These are phyloP conservation scores for Crassisporium funariophilum DNA, from an alignment of 768 basidiomycete genomes.

Conservation along the genomic window DNA sequence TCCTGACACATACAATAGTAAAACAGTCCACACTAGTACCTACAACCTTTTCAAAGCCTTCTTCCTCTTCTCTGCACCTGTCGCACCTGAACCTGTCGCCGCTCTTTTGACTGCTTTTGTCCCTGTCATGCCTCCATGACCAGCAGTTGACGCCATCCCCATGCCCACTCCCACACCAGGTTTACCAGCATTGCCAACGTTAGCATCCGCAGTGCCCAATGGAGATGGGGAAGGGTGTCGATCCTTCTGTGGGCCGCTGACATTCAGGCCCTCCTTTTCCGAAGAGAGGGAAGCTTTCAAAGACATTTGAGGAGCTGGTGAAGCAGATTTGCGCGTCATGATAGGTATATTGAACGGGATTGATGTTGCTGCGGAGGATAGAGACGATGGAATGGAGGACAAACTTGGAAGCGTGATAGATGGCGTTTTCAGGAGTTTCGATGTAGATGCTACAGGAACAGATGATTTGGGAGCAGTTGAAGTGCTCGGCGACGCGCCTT, in stretches of 20 bases:
- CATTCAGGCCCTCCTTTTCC: slow-evolving; percentile 39
- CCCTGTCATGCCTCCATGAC: slow-evolving; percentile 34
- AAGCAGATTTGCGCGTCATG: slow-evolving; percentile 45
- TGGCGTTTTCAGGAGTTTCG: slow-evolving; percentile 23
- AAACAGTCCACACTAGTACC: no score
- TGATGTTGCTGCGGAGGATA: slow-evolving; percentile 22
- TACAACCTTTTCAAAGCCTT: slow-evolving; percentile 83
- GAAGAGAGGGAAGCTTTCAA: slow-evolving; percentile 40
- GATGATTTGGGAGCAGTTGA: slow-evolving; percentile 12
- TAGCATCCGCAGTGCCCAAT: slow-evolving; percentile 70
- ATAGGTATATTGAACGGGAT: slow-evolving; percentile 43
- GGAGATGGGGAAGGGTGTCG: slow-evolving; percentile 71
- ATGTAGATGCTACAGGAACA: slow-evolving; percentile 29
- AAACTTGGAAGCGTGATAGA: slow-evolving; percentile 22
- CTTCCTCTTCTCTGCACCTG: slow-evolving; percentile 81
- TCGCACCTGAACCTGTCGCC: slow-evolving; percentile 50
- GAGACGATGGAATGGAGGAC: slow-evolving; percentile 19
- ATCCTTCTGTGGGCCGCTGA: slow-evolving; percentile 45
- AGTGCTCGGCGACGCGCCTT: slow-evolving; percentile 12
- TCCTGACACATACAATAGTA: no score
- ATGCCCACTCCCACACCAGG: slow-evolving; percentile 34
- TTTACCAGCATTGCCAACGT: slow-evolving; percentile 45
- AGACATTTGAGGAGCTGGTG: slow-evolving; percentile 44
- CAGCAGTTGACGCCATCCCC: slow-evolving; percentile 33
- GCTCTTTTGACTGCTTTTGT: slow-evolving; percentile 73